phyloP scores from a whole-genome alignment of 208 protist genomes.

The Blastocrithidia nonstop region DNA sequence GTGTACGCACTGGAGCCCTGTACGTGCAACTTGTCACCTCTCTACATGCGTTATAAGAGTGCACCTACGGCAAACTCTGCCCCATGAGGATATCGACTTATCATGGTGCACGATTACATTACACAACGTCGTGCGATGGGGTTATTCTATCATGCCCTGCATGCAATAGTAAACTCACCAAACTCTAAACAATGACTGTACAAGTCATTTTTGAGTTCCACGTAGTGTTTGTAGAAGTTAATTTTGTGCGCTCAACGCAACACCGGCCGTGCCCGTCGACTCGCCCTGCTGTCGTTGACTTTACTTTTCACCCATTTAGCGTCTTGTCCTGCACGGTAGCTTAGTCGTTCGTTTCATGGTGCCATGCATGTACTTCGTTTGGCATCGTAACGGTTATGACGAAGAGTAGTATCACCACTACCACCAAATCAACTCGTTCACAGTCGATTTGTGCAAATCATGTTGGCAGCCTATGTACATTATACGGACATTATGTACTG shows the following conservation, averaged over 20 bases:
- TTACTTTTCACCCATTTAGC: no score
- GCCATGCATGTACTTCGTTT: no score
- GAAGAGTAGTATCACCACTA: background rate
- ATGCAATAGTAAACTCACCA: conserved; percentile 22
- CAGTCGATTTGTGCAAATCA: conserved; percentile 59
- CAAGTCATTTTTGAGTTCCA: conserved; percentile 1
- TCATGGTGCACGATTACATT: conserved; percentile 47
- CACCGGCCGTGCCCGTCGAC: no score
- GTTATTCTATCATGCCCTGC: conserved; percentile 31
- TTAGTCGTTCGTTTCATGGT: no score
- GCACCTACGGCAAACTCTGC: no score
- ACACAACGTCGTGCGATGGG: conserved; percentile 41
- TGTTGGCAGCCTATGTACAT: conserved; percentile 53
- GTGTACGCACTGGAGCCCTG: background rate
- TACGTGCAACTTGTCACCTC: background rate
- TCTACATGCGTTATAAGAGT: conserved; percentile 9
- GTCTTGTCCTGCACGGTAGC: no score
- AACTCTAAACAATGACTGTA: conserved; percentile 3
- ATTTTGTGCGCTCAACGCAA: background rate
- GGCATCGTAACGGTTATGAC: background rate
- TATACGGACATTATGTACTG: conserved; percentile 49
- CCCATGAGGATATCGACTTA: conserved; percentile 80
- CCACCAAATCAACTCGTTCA: conserved; percentile 11
- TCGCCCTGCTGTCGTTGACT: no score
- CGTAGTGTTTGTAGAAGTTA: background rate